Evolutionary conservation across 2,329 filamentous ascomycete genomes (phyloP), one percentile per base, ranked within the genome.

Genomic region (Tolypocladium pustulatum): DNA sequence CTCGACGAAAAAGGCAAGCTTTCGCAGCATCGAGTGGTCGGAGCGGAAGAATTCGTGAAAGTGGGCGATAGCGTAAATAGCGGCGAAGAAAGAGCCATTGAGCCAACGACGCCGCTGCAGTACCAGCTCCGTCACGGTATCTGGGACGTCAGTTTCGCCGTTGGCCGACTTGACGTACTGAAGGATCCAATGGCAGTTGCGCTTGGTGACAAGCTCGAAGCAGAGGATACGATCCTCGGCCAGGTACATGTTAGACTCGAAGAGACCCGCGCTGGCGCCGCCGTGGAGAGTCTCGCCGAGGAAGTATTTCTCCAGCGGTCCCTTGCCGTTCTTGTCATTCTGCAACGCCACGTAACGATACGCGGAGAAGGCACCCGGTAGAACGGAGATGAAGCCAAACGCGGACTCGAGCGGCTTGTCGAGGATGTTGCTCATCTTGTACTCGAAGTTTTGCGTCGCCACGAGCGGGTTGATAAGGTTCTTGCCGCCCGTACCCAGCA

Each of bases 361-460:
- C 25, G 94, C 94, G n/a, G 93, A 97, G 75, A 99, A 96, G 59
- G 94, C 94, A 78, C 94, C 94, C 0, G 94, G 94, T 69, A 99
- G 80, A 68, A 99, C 94, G 52, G 90, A 91, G 70, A 99, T 97
- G 76, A 97, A 99, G 54, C 94, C 94, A 72, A 99, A 99, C 0
- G 93, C 90, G 4, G 93, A 97, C 72, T 99, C 94, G 46, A 99
- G 78, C 2, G 94, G 94, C 76, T 99, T 99, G 73, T 99, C 94
- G 52, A 99, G 82, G 69, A 99, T 99, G 69, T 99, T 99, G 73
- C 91, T 96, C 89, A 99, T 96, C 81, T 99, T 99, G 82, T 99
- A 99, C 77, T 99, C 94, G 67, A 99, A 99, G 70, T 99, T 99
- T 69, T 99, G 94, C 0, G 92, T 92, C 2, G 94, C 94, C 27